phyloP scores from a whole-genome alignment of 202 grass and related monocot genomes.

The Schoenoplectus tabernaemontani region DNA sequence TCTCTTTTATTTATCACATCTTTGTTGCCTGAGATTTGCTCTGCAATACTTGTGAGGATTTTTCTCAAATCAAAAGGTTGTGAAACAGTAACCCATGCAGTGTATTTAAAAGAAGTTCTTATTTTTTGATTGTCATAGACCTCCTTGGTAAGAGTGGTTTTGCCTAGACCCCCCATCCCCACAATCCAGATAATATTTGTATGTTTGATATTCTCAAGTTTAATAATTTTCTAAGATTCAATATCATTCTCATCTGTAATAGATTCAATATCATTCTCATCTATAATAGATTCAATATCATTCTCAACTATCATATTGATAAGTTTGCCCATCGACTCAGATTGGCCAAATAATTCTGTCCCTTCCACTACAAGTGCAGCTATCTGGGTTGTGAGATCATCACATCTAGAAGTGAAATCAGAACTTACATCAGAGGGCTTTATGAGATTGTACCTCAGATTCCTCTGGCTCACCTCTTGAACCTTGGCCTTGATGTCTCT shows the following conservation, averaged over 20 bases:
- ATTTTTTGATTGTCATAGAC: background rate
- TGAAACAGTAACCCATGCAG: too few species aligned
- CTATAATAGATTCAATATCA: too few species aligned
- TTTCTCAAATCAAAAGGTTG: background rate
- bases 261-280: too few species aligned
- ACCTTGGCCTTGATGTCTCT: too few species aligned
- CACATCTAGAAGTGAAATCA: background rate
- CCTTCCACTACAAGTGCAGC: too few species aligned
- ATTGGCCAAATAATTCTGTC: too few species aligned
- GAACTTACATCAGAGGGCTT: background rate
- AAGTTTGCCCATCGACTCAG: too few species aligned
- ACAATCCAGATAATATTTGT: background rate
- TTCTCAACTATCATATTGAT: too few species aligned
- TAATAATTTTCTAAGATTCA: background rate
- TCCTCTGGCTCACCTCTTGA: background rate
- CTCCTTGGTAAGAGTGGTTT: slow-evolving; percentile 6
- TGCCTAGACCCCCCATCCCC: background rate
- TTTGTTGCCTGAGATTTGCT: background rate
- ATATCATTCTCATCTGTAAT: too few species aligned
- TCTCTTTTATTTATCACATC: background rate
- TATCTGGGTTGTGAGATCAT: background rate
- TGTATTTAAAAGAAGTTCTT: background rate
- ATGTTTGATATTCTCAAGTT: background rate
- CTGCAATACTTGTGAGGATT: background rate
- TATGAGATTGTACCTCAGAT: background rate